These are phyloP conservation scores for Eimeria falciformis DNA, from an alignment of 169 alveolate genomes.

Conservation along the genomic window DNA sequence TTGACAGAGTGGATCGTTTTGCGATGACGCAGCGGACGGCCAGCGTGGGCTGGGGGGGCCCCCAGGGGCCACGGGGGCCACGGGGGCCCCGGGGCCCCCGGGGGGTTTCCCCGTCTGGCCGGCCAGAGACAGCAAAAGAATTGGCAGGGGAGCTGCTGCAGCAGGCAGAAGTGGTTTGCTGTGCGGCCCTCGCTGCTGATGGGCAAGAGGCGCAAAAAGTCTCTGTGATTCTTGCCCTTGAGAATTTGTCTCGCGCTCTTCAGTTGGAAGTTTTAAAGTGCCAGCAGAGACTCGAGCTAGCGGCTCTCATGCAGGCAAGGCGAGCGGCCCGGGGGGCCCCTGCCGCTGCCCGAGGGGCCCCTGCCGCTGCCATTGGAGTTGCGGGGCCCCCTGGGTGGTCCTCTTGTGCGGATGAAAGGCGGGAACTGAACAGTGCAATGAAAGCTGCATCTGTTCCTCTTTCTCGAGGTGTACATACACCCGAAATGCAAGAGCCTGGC, in stretches of 20 bases:
- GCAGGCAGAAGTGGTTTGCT: constrained; percentile 42
- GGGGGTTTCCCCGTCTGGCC: not conserved
- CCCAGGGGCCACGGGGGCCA: too few species aligned
- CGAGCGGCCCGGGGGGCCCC: constrained; percentile 44
- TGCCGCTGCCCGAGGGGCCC: not conserved
- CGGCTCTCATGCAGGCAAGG: constrained; percentile 7
- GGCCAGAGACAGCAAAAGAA: not conserved
- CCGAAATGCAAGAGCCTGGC: too few species aligned
- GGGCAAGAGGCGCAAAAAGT: constrained; percentile 15
- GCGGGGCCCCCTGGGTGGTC: constrained; percentile 37
- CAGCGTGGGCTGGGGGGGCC: constrained; percentile 1
- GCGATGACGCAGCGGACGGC: not conserved
- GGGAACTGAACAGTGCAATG: too few species aligned
- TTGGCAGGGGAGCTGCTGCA: constrained; percentile 50
- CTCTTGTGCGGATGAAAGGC: not conserved
- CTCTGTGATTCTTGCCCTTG: too few species aligned
- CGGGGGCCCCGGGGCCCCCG: too few species aligned
- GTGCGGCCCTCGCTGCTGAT: constrained; percentile 51
- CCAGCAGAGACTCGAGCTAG: constrained; percentile 31
- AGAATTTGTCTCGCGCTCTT: constrained; percentile 14
- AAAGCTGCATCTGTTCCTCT: too few species aligned
- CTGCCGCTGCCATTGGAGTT: not conserved
- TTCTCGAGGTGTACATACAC: too few species aligned
- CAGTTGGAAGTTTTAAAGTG: not conserved
- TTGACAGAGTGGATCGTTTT: too few species aligned